A percentile compares a stretch with the other conserved stretches of the same genome.
Evolutionary conservation across 495 filamentous ascomycete genomes (phyloP).

Genomic region (Margaritispora aquatica): DNA sequence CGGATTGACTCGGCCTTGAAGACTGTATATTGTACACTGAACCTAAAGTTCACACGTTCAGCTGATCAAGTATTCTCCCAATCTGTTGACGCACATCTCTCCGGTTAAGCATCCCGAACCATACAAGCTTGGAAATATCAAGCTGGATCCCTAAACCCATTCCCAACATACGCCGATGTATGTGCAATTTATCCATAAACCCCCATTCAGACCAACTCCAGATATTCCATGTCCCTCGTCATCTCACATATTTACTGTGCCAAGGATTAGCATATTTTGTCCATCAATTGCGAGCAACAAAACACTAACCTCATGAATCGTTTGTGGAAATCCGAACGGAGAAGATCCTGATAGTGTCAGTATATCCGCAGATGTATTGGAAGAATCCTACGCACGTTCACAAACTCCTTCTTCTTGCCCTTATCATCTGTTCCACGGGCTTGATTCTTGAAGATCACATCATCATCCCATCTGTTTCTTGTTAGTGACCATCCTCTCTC

Average conservation of each 20-base stretch:
- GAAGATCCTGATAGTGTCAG: conserved; percentile 57
- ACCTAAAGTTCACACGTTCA: not conserved
- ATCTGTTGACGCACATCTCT: conserved; percentile 4
- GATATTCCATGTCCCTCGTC: conserved; percentile 4
- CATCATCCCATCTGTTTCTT: conserved; percentile 80
- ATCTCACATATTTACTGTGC: conserved; percentile 66
- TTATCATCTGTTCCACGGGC: conserved; percentile 90
- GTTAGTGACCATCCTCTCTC: conserved; percentile 30
- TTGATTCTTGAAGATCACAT: conserved; percentile 99
- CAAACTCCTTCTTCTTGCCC: conserved; percentile 87
- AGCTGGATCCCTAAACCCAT: not conserved
- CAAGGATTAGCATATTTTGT: conserved; percentile 28
- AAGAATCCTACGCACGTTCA: conserved; percentile 59
- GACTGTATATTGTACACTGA: too few species aligned
- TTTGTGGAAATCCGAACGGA: conserved; percentile 95
- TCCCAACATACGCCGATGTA: not conserved
- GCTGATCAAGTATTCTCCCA: conserved; percentile 16
- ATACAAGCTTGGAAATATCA: not conserved
- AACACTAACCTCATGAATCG: conserved; percentile 72
- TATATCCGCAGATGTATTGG: not conserved
- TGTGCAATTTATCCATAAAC: conserved; percentile 2
- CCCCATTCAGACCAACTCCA: not conserved
- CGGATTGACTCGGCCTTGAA: too few species aligned
- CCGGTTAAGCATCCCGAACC: not conserved
- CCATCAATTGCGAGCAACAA: not conserved